A percentile compares a stretch with the other conserved stretches of the same genome.
These are phyloP conservation scores for Papiliotrema terrestris DNA, from an alignment of 1,284 basidiomycete genomes.

Conservation along the genomic window DNA sequence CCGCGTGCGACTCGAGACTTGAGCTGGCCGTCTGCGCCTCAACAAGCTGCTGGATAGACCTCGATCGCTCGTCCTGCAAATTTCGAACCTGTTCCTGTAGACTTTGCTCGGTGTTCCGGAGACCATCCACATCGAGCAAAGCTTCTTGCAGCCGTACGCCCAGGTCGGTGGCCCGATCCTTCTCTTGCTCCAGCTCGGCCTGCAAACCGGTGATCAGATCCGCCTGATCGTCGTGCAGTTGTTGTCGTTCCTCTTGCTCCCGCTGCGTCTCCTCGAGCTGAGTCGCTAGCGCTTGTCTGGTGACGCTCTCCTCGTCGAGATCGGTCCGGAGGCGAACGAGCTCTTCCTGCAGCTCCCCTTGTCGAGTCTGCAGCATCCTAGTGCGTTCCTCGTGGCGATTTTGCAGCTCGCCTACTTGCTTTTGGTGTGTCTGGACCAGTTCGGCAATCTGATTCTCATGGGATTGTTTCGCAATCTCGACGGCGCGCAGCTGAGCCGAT, in stretches of 20 bases:
- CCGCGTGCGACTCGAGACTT: constrained; percentile 68
- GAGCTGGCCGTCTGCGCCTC: constrained; percentile 68
- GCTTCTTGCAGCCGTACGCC: constrained; percentile 57
- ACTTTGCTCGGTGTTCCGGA: constrained; percentile 55
- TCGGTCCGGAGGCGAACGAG: constrained; percentile 37
- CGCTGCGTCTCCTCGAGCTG: constrained; percentile 33
- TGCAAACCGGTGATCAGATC: constrained; percentile 33
- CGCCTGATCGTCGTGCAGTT: constrained; percentile 32
- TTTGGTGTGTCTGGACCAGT: constrained; percentile 46
- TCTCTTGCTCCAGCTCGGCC: constrained; percentile 54
- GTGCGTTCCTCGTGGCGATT: constrained; percentile 61
- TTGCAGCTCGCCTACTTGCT: constrained; percentile 60
- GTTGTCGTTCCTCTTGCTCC: constrained; percentile 31
- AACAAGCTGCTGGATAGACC: constrained; percentile 64
- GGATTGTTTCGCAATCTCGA: constrained; percentile 15
- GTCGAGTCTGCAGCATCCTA: constrained; percentile 63
- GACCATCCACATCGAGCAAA: constrained; percentile 59
- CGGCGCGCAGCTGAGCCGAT: constrained; percentile 10
- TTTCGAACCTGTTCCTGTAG: constrained; percentile 57
- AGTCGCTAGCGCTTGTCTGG: constrained; percentile 33
- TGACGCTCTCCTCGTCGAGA: constrained; percentile 38
- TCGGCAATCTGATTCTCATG: constrained; percentile 25
- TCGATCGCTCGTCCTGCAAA: constrained; percentile 69
- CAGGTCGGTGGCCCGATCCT: constrained; percentile 58
- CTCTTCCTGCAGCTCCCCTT: constrained; percentile 57